Evolutionary conservation across 805 yeast genomes (phyloP).

Genomic region (Jamesozyma piceae): DNA sequence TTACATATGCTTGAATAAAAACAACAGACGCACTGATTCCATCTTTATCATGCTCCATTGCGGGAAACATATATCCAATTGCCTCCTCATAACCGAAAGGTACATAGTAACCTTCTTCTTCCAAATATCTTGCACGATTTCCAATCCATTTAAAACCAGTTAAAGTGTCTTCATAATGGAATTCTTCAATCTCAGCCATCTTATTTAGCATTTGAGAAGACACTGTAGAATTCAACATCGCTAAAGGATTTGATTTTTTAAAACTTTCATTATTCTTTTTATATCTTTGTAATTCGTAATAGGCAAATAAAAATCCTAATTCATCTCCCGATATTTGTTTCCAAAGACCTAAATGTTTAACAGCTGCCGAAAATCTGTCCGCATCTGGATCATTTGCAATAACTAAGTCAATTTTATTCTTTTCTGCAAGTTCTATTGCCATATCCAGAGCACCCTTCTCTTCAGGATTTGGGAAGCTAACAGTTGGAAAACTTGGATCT

Average conservation of each 20-base stretch:
- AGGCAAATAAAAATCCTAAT: constrained; percentile 77
- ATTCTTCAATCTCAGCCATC: constrained; percentile 56
- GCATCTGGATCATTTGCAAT: constrained; percentile 96
- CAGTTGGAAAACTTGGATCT: constrained; percentile 81
- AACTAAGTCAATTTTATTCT: constrained; percentile 42
- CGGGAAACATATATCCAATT: constrained; percentile 82
- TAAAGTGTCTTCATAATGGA: constrained; percentile 66
- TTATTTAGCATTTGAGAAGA: constrained; percentile 72
- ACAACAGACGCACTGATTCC: constrained; percentile 75
- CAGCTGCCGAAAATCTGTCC: constrained; percentile 80
- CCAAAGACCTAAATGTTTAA: constrained; percentile 47
- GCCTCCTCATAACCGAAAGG: constrained; percentile 96
- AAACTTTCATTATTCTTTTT: constrained; percentile 16
- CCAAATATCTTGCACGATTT: constrained; percentile 69
- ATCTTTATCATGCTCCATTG: constrained; percentile 77
- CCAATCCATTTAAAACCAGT: constrained; percentile 99
- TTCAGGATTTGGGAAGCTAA: constrained; percentile 89
- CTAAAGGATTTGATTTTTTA: constrained; percentile 34
- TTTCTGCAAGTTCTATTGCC: constrained; percentile 50
- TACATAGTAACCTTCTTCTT: constrained; percentile 51
- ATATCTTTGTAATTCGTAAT: constrained; percentile 39
- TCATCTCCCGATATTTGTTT: constrained; percentile 84
- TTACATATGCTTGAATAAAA: constrained; percentile 59
- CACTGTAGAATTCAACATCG: constrained; percentile 77
- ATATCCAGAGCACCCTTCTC: constrained; percentile 82